Base-by-base conservation (phyloP, 75 land plant species). In the Cryptomeria japonica region DNA sequence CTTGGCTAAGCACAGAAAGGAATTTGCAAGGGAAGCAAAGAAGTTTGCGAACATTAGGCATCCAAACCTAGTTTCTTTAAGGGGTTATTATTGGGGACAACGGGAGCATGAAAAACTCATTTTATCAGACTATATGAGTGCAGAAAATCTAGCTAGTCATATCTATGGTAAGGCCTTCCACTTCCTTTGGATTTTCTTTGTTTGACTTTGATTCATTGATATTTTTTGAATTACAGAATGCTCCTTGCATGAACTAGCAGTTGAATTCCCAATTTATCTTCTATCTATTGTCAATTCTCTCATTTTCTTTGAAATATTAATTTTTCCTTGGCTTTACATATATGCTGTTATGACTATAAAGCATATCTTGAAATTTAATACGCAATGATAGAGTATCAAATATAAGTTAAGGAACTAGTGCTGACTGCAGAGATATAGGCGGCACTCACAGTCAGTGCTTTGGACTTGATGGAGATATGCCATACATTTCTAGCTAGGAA, bases 51-150 rank as follows among this genome's bases (percentile, higher is more conserved):
- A 85, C 76, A 92, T 96, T 73, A 93, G 92, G 85, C 99, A 97
- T 87, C 96, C 94, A 25, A 94, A 96, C 85, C 64, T 97, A 38
- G 92, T 96, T 42, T 87, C 96, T 22, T 79, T 97, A 58, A 89
- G 93, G 39, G 99, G 96, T 42, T 97, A 93, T 73, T 97, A 97
- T 80, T 97, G 99, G 98, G 99, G 98, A 32, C 97, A 94, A 58
- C 91, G 86, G 82, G 98, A 97, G 68, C 99, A 97, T 70, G 99
- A 97, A 89, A 97, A 94, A 91, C 96, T 97, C 28, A 61, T 97
- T 10, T 87, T 97, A 88, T 96, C 99, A 15, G 93, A 94, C 83
- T 95, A 87, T 84, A 84, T 96, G 15, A 86, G 89, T 86, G 83
- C 90, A 51, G 88, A 87, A 14, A 93, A 91, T 92, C 90, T 97